phyloP scores from a whole-genome alignment of 2,329 filamentous ascomycete genomes.

The Ascochyta clinopodiicola region DNA sequence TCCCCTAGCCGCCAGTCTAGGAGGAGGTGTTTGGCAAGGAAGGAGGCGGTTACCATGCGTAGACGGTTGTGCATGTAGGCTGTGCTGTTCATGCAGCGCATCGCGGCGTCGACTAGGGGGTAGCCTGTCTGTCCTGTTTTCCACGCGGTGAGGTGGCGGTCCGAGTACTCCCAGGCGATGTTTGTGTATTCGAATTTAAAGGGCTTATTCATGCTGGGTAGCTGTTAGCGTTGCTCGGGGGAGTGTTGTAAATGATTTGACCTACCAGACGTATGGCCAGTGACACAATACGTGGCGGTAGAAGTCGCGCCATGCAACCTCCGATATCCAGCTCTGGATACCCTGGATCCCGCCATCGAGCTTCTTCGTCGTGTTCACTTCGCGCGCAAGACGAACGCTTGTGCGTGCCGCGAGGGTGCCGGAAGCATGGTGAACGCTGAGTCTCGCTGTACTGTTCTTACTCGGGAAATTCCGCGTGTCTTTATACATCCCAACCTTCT shows the following conservation, averaged over 20 bases:
- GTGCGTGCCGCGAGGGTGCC: slow-evolving; percentile 56
- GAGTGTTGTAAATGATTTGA: background rate
- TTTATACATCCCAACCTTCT: slow-evolving; percentile 51
- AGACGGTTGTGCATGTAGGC: slow-evolving; percentile 62
- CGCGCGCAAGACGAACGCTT: slow-evolving; percentile 60
- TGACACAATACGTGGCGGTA: slow-evolving; percentile 72
- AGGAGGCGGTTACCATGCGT: slow-evolving; percentile 59
- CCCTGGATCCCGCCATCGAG: slow-evolving; percentile 59
- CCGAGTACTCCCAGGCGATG: slow-evolving; percentile 73
- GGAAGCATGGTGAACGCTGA: slow-evolving; percentile 54
- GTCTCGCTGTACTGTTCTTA: slow-evolving; percentile 48
- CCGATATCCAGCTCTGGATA: slow-evolving; percentile 55
- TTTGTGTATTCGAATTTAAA: slow-evolving; percentile 86
- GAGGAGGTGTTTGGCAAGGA: slow-evolving; percentile 57
- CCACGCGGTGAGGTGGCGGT: slow-evolving; percentile 69
- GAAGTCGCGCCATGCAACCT: slow-evolving; percentile 61
- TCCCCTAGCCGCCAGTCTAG: slow-evolving; percentile 60
- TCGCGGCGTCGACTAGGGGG: slow-evolving; percentile 59
- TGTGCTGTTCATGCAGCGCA: slow-evolving; percentile 58
- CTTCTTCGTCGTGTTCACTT: slow-evolving; percentile 54
- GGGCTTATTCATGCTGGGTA: slow-evolving; percentile 69
- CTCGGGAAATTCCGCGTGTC: slow-evolving; percentile 53
- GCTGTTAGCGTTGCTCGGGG: slow-evolving; percentile 14
- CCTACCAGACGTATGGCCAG: slow-evolving; percentile 82
- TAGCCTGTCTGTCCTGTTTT: slow-evolving; percentile 56